Evolutionary conservation across 2,329 filamentous ascomycete species (phyloP).

Genomic region (Hirsutella thompsonii): DNA sequence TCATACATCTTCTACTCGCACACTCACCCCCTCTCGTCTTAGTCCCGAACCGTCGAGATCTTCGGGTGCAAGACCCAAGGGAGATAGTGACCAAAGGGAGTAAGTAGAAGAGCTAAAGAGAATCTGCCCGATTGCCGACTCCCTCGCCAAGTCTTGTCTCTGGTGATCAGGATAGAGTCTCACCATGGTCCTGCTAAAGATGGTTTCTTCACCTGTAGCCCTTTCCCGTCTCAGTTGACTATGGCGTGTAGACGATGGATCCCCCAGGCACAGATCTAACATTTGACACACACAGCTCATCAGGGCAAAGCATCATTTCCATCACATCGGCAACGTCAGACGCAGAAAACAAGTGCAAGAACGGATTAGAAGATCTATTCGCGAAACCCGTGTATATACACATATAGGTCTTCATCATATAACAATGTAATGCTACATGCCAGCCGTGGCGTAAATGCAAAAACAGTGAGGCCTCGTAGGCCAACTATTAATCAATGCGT

Average conservation of each 20-base stretch:
- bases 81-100: too few relatives aligned
- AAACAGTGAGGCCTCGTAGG: neutral
- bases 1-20: too few relatives aligned
- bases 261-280: too few relatives aligned
- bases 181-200: slow-evolving; percentile 32
- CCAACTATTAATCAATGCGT: neutral
- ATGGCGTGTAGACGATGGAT: too few relatives aligned
- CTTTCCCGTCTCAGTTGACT: too few relatives aligned
- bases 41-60: too few relatives aligned
- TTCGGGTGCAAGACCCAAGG: too few relatives aligned
- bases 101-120: too few relatives aligned
- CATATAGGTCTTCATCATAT: neutral
- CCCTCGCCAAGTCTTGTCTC: slow-evolving; percentile 22
- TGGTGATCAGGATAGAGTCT: slow-evolving; percentile 14
- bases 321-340: slow-evolving; percentile 10
- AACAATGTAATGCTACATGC: slow-evolving; percentile 1
- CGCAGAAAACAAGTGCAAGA: neutral
- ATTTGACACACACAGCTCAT: too few relatives aligned
- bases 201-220: too few relatives aligned
- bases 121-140: slow-evolving; percentile 31
- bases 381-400: neutral
- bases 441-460: neutral
- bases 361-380: neutral
- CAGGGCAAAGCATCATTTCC: too few relatives aligned
- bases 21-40: too few relatives aligned